These are phyloP conservation scores for Beta vulgaris DNA, from an alignment of 148 eudicot species.

Conservation along the genomic window DNA sequence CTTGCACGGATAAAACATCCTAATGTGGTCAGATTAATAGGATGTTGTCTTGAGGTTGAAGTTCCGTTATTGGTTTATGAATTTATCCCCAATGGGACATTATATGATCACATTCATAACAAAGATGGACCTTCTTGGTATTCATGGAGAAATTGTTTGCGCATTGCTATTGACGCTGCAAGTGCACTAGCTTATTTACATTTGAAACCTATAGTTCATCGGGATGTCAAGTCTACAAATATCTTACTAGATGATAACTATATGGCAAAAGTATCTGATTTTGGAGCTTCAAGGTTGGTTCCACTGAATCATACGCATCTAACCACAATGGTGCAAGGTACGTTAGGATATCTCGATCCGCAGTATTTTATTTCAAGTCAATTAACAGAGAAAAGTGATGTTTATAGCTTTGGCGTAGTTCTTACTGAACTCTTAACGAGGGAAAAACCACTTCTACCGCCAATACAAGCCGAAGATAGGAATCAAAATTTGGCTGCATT, in stretches of 20 bases:
- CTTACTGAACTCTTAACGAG: slow-evolving; percentile 13
- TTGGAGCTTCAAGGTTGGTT: slow-evolving; percentile 15
- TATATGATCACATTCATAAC: background rate
- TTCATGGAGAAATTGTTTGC: slow-evolving; percentile 9
- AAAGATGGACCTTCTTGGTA: background rate
- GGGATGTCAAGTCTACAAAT: slow-evolving; percentile 5
- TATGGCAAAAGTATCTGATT: slow-evolving; percentile 3
- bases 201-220: slow-evolving; percentile 9
- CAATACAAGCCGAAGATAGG: background rate
- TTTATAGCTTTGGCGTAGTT: slow-evolving; percentile 13
- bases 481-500: background rate
- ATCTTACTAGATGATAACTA: slow-evolving; percentile 7
- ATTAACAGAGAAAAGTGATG: slow-evolving; percentile 16
- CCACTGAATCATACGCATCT: background rate
- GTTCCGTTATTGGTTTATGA: slow-evolving; percentile 19
- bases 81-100: slow-evolving; percentile 8
- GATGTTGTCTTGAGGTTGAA: slow-evolving; percentile 20
- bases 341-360: slow-evolving; percentile 32
- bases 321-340: slow-evolving; percentile 8
- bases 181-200: slow-evolving; percentile 1
- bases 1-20: slow-evolving; percentile 4
- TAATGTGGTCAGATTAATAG: slow-evolving; percentile 15
- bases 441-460: background rate
- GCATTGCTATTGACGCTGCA: background rate
- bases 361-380: slow-evolving; percentile 30